These are phyloP conservation scores for Sutorius australiensis DNA, from an alignment of 768 basidiomycete species.

Conservation along the genomic window DNA sequence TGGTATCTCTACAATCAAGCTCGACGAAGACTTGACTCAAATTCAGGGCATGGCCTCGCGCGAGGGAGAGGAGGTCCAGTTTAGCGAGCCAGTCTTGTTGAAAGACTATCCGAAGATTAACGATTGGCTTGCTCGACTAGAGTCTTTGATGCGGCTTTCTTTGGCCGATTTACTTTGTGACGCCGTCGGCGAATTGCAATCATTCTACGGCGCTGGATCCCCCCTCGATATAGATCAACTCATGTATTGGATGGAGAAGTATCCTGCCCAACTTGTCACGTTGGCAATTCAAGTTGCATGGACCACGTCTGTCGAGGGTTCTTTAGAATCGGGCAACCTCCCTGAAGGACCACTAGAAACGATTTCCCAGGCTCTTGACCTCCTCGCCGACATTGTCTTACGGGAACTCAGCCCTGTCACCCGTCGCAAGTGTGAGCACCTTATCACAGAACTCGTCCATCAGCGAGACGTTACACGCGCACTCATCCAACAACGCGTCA, in stretches of 20 bases:
- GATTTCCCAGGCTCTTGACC: slow-evolving; percentile 78
- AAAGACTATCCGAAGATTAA: slow-evolving; percentile 98
- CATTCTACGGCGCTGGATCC: slow-evolving; percentile 69
- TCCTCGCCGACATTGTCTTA: slow-evolving; percentile 95
- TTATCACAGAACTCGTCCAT: slow-evolving; percentile 98
- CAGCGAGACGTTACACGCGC: slow-evolving; percentile 91
- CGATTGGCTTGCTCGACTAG: slow-evolving; percentile 93
- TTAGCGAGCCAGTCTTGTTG: slow-evolving; percentile 77
- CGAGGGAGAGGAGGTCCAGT: slow-evolving; percentile 91
- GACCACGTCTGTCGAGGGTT: slow-evolving; percentile 79
- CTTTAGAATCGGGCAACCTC: slow-evolving; percentile 51
- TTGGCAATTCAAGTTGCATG: slow-evolving; percentile 94
- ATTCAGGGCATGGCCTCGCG: slow-evolving; percentile 93
- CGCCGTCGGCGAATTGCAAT: slow-evolving; percentile 74
- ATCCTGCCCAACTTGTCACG: slow-evolving; percentile 94
- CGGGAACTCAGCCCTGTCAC: slow-evolving; percentile 85
- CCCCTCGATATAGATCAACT: slow-evolving; percentile 63
- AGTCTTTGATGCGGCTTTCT: slow-evolving; percentile 89
- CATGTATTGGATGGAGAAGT: slow-evolving; percentile 88
- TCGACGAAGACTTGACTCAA: slow-evolving; percentile 84
- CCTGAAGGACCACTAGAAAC: slow-evolving; percentile 70
- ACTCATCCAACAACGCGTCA: slow-evolving; percentile 62
- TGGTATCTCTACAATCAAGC: slow-evolving; percentile 82
- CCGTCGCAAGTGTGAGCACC: slow-evolving; percentile 97
- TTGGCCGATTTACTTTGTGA: slow-evolving; percentile 78